Base-by-base conservation (phyloP, 441 rosid genomes). In the Populus hybrid region DNA sequence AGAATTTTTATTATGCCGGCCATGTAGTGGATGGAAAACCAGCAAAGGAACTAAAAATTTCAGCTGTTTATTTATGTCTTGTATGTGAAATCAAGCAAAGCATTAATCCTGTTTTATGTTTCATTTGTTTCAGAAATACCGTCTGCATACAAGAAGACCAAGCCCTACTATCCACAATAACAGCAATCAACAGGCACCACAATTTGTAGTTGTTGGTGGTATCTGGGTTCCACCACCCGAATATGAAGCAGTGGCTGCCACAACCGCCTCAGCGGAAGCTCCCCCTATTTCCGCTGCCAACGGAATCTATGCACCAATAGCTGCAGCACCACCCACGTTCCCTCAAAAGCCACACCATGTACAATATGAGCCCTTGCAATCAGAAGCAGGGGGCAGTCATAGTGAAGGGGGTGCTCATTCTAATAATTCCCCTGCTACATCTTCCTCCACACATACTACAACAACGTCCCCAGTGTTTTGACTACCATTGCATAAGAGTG, bases 171-270 rank as follows among this genome's bases (percentile, higher is more conserved):
- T 87, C 36, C 97, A 89, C 74, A 82, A 82, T 69, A 84, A 61
- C 56, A 80, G 63, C 82, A 90, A 82, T 76, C 53, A 86, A 6
- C 94, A 82, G 82, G 86, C 84, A 24, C 97, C 98, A 2, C 98
- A 93, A 42, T 89, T 94, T 61, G 89, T 94, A 73, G 97, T 95
- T 79, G 95, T 91, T 1, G 95, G 97, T 36, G 97, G 98, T 50
- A 87, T 95, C 69, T 95, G 98, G 98, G 88, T 95, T 38, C 90
- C 88, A 0, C 90, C 98, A 2, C 83, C 89, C 1, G 95, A 89
- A 20, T 90, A 89, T 50, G 77, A 88, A 36, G 82, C 81, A 12
- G 86, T 77, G 73, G 76, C 88, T 7, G 81, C 81, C 72, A 78
- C 81, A 71, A 81, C 83, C 35, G 69, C 82, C 59, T 50, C 83